Evolutionary conservation across 2,329 filamentous ascomycete species (phyloP), one percentile per base, ranked within the genome.

Genomic region (Sphaerostilbella broomeana): DNA sequence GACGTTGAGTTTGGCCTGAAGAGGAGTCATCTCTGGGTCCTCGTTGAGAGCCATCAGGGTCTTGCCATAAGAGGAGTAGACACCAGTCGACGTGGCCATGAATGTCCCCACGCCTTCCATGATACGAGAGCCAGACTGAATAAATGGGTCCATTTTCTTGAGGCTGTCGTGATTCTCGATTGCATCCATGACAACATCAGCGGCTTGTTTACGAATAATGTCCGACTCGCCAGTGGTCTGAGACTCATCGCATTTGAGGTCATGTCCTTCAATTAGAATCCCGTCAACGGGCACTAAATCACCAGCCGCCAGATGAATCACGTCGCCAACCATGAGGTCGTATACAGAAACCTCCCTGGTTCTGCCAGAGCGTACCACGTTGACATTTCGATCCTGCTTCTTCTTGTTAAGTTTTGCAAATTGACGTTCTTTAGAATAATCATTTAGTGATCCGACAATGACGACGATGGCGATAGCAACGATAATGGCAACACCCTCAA

Each of bases 151-250:
- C 61, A 87, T 73, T 60, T 87, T 87, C 64, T 77, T 81, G 17
- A 81, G 67, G 31, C 69, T 69, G 28, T 81, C 74, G 49, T 77
- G 68, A 47, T 75, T 77, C 50, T 84, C 76, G 51, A 88, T 84
- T 18, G 81, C 81, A 15, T 70, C 68, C 53, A 71, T 83, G 15
- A 86, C 84, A 17, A 85, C 80, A 34, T 85, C 79, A 27, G 70
- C 80, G 5, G 75, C 56, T 21, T 65, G 70, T 60, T 87, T 87
- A 57, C 76, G 79, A 52, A 87, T 76, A 24, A 86, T 70, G 49
- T 87, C 83, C 2, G 83, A 87, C 62, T 87, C 83, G 51, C 83
- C 83, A n/a, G 83, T 87, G 2, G 83, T 79, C 47, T 84, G 83
- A 4, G 81, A 85, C 59, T 87, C 83, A 59, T 87, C 83, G 48